Conservation (phyloP, 495 filamentous ascomycete species). For the Darksidea phi region DNA sequence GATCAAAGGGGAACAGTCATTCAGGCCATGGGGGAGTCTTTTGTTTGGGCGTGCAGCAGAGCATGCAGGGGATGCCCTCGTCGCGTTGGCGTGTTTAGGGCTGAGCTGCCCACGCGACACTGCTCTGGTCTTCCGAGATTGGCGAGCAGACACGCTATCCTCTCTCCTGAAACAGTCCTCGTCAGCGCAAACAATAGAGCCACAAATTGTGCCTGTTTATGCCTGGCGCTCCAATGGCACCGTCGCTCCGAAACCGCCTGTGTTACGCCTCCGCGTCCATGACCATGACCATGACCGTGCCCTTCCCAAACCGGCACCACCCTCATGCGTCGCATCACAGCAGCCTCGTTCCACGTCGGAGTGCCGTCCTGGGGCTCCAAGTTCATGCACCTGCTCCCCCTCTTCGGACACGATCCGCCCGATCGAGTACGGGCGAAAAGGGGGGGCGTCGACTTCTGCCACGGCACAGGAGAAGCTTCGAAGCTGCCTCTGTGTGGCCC, state of each 20-base stretch:
- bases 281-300: background rate
- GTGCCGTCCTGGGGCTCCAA: background rate
- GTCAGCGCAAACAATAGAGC: conserved; percentile 22
- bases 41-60: conserved; percentile 1
- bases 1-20: conserved; percentile 2
- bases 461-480: no score
- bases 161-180: conserved; percentile 20
- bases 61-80: conserved; percentile 7
- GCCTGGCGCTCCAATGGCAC: background rate
- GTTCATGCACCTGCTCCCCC: background rate
- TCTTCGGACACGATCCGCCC: background rate
- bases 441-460: background rate
- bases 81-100: conserved; percentile 1
- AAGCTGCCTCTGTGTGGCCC: no score
- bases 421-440: background rate
- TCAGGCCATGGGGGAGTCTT: background rate
- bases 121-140: conserved; percentile 16
- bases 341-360: background rate
- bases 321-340: conserved; percentile 1
- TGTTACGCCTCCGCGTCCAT: conserved; percentile 12
- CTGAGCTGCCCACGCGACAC: conserved; percentile 27
- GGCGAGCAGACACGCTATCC: conserved; percentile 14
- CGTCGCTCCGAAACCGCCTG: conserved; percentile 8
- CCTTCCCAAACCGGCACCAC: background rate
- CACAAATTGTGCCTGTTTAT: background rate